phyloP scores from a whole-genome alignment of 73 alveolate genomes.

The Paramecium sonneborni region DNA sequence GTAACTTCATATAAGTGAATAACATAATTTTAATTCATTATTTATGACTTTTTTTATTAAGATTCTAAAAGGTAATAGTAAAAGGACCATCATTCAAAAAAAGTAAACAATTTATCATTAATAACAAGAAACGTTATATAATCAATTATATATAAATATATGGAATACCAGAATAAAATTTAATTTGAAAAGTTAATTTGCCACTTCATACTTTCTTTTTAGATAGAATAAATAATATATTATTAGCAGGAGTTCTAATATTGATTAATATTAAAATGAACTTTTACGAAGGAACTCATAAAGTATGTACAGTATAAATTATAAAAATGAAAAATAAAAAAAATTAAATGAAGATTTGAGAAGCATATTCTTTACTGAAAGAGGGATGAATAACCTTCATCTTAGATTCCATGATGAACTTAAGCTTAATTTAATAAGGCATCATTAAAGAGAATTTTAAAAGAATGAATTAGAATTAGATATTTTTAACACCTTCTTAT shows the following conservation, averaged over 20 bases:
- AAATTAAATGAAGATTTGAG: neutral
- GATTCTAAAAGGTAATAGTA: neutral
- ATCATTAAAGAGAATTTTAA: neutral
- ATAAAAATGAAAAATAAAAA: too few species aligned
- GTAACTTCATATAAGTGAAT: neutral
- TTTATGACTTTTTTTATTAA: neutral
- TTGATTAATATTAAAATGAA: neutral
- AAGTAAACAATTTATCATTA: neutral
- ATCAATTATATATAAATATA: too few species aligned
- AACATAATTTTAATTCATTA: neutral
- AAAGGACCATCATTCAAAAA: constrained; percentile 16
- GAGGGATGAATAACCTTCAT: neutral
- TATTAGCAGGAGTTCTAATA: neutral
- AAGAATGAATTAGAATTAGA: neutral
- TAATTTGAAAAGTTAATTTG: neutral
- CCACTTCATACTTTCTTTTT: neutral
- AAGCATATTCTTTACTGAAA: neutral
- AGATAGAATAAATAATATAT: neutral
- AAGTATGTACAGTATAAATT: too few species aligned
- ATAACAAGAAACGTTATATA: neutral
- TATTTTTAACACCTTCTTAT: neutral
- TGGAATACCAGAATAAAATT: too few species aligned
- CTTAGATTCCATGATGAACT: neutral
- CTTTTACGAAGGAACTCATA: neutral
- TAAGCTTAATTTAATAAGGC: neutral